Percentiles rank a stretch among this genome's conserved stretches.
These are phyloP conservation scores for Pichia nakasei DNA, from an alignment of 805 yeast species.

Conservation along the genomic window DNA sequence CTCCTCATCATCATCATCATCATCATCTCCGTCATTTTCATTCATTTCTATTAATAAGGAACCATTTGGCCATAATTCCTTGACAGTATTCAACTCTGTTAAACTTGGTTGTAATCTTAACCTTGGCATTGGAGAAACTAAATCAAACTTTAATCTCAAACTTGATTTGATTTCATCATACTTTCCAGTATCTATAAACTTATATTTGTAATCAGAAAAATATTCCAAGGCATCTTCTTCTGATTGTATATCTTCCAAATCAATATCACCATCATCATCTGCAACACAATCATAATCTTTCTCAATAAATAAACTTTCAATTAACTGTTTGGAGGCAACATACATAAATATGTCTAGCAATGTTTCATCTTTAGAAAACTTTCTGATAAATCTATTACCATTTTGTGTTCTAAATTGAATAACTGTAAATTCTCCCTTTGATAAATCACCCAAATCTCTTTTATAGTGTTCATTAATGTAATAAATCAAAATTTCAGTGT, in stretches of 20 bases:
- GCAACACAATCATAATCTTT: conserved; percentile 1
- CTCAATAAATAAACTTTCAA: conserved; percentile 9
- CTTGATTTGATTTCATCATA: conserved; percentile 19
- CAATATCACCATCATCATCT: conserved; percentile 7
- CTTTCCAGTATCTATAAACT: background rate
- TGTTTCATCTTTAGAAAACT: conserved; percentile 31
- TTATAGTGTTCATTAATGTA: conserved; percentile 7
- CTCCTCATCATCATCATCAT: conserved; percentile 11
- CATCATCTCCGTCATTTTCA: conserved; percentile 18
- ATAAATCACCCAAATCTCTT: conserved; percentile 10
- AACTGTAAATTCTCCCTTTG: conserved; percentile 28
- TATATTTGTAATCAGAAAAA: conserved; percentile 4
- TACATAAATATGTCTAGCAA: conserved; percentile 41
- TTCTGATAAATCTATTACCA: conserved; percentile 42
- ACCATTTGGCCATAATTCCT: conserved; percentile 32
- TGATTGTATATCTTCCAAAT: conserved; percentile 4
- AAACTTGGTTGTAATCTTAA: conserved; percentile 20
- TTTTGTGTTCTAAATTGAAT: conserved; percentile 48
- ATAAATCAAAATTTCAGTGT: background rate
- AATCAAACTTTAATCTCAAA: conserved; percentile 24
- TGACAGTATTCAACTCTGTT: conserved; percentile 17
- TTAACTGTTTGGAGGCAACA: conserved; percentile 33
- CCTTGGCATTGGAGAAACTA: conserved; percentile 30
- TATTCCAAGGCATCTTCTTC: conserved; percentile 13
- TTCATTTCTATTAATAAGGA: conserved; percentile 25